Percentiles rank a stretch among this genome's conserved stretches.
These are phyloP conservation scores for Tylopilus sp. DNA, from an alignment of 768 basidiomycete genomes.

Conservation along the genomic window DNA sequence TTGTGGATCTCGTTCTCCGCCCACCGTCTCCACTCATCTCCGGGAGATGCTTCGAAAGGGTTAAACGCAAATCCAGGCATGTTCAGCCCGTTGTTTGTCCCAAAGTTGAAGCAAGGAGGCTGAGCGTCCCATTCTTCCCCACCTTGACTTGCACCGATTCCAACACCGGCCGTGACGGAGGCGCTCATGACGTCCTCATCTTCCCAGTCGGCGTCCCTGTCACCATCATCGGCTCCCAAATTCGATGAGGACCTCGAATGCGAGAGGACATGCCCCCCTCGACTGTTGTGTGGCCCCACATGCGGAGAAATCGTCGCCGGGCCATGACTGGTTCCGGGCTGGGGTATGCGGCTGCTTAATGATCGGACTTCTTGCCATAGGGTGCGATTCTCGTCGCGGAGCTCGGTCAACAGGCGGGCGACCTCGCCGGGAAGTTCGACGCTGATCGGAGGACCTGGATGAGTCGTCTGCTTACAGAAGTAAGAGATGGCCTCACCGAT, in stretches of 20 bases:
- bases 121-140: conserved; percentile 27
- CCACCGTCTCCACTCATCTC: conserved; percentile 30
- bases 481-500: conserved; percentile 18
- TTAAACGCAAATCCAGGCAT: conserved; percentile 12
- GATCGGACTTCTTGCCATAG: conserved; percentile 42
- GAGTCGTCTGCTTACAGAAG: background rate
- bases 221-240: conserved; percentile 22
- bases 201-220: conserved; percentile 29
- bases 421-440: conserved; percentile 83
- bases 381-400: conserved; percentile 69
- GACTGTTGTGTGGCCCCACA: too few species aligned
- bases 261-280: conserved; percentile 15
- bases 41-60: background rate
- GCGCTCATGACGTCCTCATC: conserved; percentile 24
- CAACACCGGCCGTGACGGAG: conserved; percentile 11
- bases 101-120: conserved; percentile 12
- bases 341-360: conserved; percentile 23
- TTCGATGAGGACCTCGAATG: conserved; percentile 30
- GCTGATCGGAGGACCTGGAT: conserved; percentile 44
- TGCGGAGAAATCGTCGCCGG: conserved; percentile 1
- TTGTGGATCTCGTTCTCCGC: conserved; percentile 41
- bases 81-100: conserved; percentile 10
- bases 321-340: conserved; percentile 1
- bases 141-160: conserved; percentile 12
- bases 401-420: conserved; percentile 45